phyloP scores from a whole-genome alignment of 148 eudicot species.

The Spergularia marina region DNA sequence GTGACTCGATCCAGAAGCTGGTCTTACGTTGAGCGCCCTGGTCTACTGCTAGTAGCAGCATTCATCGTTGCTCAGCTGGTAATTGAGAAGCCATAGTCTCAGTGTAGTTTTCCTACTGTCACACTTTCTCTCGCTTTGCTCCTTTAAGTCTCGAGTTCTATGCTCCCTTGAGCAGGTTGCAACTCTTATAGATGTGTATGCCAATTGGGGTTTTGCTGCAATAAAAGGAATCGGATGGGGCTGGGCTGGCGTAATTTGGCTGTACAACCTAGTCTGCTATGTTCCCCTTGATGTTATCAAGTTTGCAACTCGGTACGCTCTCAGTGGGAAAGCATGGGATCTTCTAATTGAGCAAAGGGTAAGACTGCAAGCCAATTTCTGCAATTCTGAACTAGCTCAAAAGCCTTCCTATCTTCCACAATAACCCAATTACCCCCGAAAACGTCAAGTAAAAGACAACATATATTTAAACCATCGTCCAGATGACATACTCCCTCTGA shows the following conservation, averaged over 20 bases:
- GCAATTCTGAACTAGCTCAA: background rate
- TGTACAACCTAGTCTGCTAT: slow-evolving; percentile 35
- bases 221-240: slow-evolving; percentile 52
- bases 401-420: no score
- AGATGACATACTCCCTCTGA: no score
- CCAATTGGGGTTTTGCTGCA: slow-evolving; percentile 46
- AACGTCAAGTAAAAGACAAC: no score
- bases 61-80: slow-evolving; percentile 47
- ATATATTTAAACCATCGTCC: no score
- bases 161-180: slow-evolving; percentile 33
- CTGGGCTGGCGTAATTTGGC: slow-evolving; percentile 52
- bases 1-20: slow-evolving; percentile 42
- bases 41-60: slow-evolving; percentile 33
- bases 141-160: background rate
- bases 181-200: slow-evolving; percentile 45
- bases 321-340: slow-evolving; percentile 48
- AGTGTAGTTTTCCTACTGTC: no score
- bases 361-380: slow-evolving; percentile 1
- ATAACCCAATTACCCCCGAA: no score
- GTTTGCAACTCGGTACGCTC: slow-evolving; percentile 37
- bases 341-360: slow-evolving; percentile 47
- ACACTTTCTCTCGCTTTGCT: no score
- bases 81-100: slow-evolving; percentile 5
- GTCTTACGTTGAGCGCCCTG: slow-evolving; percentile 43
- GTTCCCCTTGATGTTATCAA: slow-evolving; percentile 42